Base-by-base conservation (phyloP, 2,329 filamentous ascomycete genomes). In the Aspergillus floridensis region DNA sequence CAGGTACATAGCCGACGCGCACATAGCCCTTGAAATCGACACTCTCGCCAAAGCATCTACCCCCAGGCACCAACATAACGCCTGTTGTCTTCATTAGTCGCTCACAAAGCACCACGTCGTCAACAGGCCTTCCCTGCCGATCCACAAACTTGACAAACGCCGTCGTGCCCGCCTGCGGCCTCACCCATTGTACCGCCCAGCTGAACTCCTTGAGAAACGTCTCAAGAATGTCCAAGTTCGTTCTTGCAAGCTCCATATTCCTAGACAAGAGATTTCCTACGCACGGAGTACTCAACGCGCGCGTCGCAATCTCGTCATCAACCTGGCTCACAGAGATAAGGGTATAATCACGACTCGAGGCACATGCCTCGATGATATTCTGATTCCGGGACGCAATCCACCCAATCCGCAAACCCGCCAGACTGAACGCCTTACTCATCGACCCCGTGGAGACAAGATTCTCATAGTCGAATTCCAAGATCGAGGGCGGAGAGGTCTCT, bases 281-380 rank as follows among this genome's bases (percentile, higher is more conserved):
- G 21, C 88, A 87, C 35, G 80, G 77, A 1, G 84, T 77, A 11
- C 84, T 84, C 7, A 96, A 78, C 0, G 92, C 92, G 69, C 88
- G 93, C 29, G 85, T 83, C 2, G 91, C 92, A 11, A 96, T 81
- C 53, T 85, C 83, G 71, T 96, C 91, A 72, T 96, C 91, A 6
- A 96, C 78, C 69, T 88, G 86, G n/a, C 89, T 90, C 0, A 96
- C 91, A 44, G 88, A 90, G 68, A 96, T 96, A 26, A 90, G 92
- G 3, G 91, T 96, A 78, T 95, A 96, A 73, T 95, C 88, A 46
- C 91, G 82, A 1, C 87, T 87, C 14, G 79, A 75, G 11, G 88
- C 86, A 62, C 90, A 81, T 14, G 81, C 79, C 53, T 87, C 82
- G 56, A 93, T 82, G 58, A 96, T 81, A 0, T 78, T 76, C 5